Base-by-base conservation (phyloP, 2,329 filamentous ascomycete species). In the Tolypocladium guangdongense region DNA sequence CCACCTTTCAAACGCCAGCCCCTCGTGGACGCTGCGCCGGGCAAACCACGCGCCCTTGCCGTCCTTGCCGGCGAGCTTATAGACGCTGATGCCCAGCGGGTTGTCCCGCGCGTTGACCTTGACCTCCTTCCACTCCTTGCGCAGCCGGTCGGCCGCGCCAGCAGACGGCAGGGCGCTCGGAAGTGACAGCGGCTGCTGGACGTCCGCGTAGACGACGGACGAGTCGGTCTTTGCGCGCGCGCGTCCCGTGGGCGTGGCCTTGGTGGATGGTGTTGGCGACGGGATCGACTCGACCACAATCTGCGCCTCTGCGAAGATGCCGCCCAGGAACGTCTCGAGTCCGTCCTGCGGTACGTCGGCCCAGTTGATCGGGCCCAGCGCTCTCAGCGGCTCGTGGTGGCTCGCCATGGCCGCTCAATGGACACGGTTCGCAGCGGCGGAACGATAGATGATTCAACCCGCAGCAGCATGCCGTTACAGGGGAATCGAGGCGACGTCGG, bases 21-120 rank as follows among this genome's bases (percentile, higher is more conserved):
- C 88, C 60, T 87, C 83, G 63, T 96, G 90, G 22, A 95, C 76
- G 65, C 90, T 95, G 49, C 87, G 77, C 53, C 92, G 76, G 27
- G 89, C 89, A 69, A 96, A 97, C 92, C 92, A 97, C 8, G 87
- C 78, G 2, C 91, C 92, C 58, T 85, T 85, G 38, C 89, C 84
- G 68, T 97, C 92, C 61, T 88, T 86, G 2, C 86, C 82, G 0
- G 78, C 73, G 55, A 93, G 77, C 67, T 95, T 95, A 72, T 87
- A 96, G 27, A 96, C 83, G 53, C 76, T 78, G 57, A 96, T 84
- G 0, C 78, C 83, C 10, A 89, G 74, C 0, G 89, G 87, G 63
- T 95, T 93, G 22, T 91, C 85, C 59, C 78, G 83, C 3, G 80
- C 69, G 43, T 78, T 82, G 53, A 89, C 70, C 69, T 90, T 92